Base-by-base conservation (phyloP, 768 basidiomycete genomes). In the Gautieria morchelliformis region DNA sequence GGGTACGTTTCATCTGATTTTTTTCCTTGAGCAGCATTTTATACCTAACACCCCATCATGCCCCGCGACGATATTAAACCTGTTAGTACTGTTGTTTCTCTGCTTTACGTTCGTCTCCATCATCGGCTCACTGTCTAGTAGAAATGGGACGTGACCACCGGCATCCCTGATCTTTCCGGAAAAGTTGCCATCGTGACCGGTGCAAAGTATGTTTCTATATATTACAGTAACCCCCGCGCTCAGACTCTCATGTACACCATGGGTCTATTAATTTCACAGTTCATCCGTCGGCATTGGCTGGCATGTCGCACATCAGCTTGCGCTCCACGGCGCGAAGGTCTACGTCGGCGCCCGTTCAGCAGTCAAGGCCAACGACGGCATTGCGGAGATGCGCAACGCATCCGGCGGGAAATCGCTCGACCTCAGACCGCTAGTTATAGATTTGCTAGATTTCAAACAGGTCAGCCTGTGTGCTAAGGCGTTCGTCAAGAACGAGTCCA, bases 171-270 rank as follows among this genome's bases (percentile, higher is more conserved):
- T 61, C 66, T 80, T 8, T 67, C 64, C 6, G 79, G 77, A 11
- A 79, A 79, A 63, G 78, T 83, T n/a, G 64, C 70, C 46, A 67
- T 82, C 41, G 77, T 84, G 19, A 83, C 81, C 0, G 82, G 82
- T 15, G 79, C 75, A 61, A 83, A 82, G 78, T 81, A 56, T 68
- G 73, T 64, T 52, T 30, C 4, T 30, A 20, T 4, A 12, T 12
- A 20, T 48, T 12, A 11, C 2, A 10, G 5, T 32, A 48, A 47
- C 48, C 45, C 60, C 27, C 14, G n/a, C 9, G 27, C 27, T 27
- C 27, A 27, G 27, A 5, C 27, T 27, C 27, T 27, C 27, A n/a
- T 51, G 20, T 48, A 9, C 45, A 79, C 77, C 72, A 80, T 15
- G 82, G 83, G 0, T 77, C 74, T 60, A 72, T 52, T 14, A n/a